A percentile compares a stretch with the other conserved stretches of the same genome.
phyloP scores from a whole-genome alignment of 805 yeast species.

The Isabelozyma rhagii region DNA sequence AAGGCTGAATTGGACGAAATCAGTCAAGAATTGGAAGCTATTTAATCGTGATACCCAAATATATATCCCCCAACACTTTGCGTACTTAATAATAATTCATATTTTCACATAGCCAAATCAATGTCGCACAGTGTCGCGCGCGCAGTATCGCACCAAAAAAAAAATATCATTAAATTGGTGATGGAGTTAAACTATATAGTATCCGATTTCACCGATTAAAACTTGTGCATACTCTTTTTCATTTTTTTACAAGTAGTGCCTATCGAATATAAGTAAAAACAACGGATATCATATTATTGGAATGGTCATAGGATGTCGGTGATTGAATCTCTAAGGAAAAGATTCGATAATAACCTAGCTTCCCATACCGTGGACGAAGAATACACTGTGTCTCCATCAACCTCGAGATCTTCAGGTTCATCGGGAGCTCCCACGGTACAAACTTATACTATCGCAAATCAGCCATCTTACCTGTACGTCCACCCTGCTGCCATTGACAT shows the following conservation, averaged over 20 bases:
- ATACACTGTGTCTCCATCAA: constrained; percentile 14
- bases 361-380: constrained; percentile 33
- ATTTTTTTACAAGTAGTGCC: no score
- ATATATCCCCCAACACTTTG: background rate
- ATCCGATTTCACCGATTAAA: background rate
- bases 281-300: background rate
- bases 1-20: constrained; percentile 95
- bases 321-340: constrained; percentile 20
- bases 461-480: background rate
- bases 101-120: background rate
- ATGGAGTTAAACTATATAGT: background rate
- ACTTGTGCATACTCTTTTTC: no score
- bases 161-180: background rate
- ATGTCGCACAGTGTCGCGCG: background rate
- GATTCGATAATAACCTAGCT: constrained; percentile 23
- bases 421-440: background rate
- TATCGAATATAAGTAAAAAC: no score
- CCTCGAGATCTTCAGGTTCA: background rate
- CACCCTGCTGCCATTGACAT: constrained; percentile 1
- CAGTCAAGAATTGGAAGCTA: constrained; percentile 88
- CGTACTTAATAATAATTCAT: background rate
- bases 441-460: background rate
- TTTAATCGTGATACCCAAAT: constrained; percentile 25
- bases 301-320: constrained; percentile 13
- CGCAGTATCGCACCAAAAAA: background rate